Conservation (phyloP, 768 basidiomycete species). For the Ramaria sp. region DNA sequence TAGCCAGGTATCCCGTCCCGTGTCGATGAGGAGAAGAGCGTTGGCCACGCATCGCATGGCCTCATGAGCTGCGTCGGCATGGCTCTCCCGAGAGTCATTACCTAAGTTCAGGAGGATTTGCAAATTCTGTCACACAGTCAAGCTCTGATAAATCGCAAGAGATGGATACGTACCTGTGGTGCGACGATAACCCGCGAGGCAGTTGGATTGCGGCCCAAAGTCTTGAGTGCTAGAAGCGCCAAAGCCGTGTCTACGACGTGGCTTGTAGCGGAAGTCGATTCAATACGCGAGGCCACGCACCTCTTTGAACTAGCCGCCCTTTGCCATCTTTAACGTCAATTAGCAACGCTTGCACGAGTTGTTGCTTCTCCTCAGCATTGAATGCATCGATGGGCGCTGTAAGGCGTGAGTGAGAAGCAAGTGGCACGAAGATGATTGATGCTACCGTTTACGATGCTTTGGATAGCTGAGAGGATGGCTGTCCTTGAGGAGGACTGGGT, state of each 20-base stretch:
- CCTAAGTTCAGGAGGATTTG: conserved; percentile 43
- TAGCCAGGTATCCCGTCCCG: conserved; percentile 47
- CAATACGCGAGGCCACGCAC: conserved; percentile 26
- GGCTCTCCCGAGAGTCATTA: conserved; percentile 38
- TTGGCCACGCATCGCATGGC: conserved; percentile 74
- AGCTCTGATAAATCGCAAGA: neutral
- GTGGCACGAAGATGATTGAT: neutral
- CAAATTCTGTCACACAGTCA: conserved; percentile 31
- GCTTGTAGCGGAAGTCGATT: conserved; percentile 6
- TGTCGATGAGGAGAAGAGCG: conserved; percentile 58
- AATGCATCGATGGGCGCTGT: conserved; percentile 40
- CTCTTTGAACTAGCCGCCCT: conserved; percentile 37
- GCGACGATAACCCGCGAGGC: conserved; percentile 55
- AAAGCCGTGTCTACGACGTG: conserved; percentile 46
- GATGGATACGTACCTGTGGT: conserved; percentile 20
- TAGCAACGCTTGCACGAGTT: conserved; percentile 49
- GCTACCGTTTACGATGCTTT: conserved; percentile 41
- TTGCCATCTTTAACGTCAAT: conserved; percentile 40
- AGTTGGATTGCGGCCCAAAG: conserved; percentile 57
- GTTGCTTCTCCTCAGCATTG: conserved; percentile 35
- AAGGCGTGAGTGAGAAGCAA: neutral
- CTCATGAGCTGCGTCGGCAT: conserved; percentile 51
- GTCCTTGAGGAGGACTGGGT: conserved; percentile 34
- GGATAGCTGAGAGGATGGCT: conserved; percentile 37
- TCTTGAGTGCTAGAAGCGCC: conserved; percentile 65